A percentile compares a stretch with the other conserved stretches of the same genome.
Conservation (phyloP, 495 filamentous ascomycete genomes). For the Ascodesmis nigricans region DNA sequence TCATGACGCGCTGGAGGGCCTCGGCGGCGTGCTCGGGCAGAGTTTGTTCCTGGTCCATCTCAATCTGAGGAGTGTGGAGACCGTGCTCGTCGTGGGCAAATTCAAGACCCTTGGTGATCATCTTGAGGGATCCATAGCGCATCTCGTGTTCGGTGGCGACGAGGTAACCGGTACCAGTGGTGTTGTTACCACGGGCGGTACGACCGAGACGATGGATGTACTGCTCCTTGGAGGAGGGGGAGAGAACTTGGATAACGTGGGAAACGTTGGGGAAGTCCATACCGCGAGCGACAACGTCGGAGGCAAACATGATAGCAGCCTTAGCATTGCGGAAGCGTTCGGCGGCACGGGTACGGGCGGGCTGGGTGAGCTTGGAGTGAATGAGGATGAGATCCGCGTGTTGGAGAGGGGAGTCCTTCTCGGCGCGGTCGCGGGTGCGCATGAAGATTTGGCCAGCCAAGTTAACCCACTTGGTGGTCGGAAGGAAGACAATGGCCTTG, state of each 20-base stretch:
- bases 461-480: constrained; percentile 47
- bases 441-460: constrained; percentile 40
- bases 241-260: constrained; percentile 66
- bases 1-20: constrained; percentile 24
- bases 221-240: constrained; percentile 47
- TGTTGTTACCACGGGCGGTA: constrained; percentile 40
- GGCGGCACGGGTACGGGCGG: constrained; percentile 39
- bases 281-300: constrained; percentile 84
- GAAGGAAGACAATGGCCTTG: constrained; percentile 85
- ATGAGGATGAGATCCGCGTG: constrained; percentile 39
- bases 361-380: constrained; percentile 58
- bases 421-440: constrained; percentile 24
- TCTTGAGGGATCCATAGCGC: constrained; percentile 28
- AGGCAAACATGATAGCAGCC: constrained; percentile 62
- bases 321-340: constrained; percentile 41
- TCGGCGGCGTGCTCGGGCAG: constrained; percentile 23
- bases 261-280: constrained; percentile 94
- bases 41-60: constrained; percentile 28
- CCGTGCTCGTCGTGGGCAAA: too few relatives aligned
- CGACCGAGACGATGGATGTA: constrained; percentile 82
- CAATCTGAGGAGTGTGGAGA: constrained; percentile 30
- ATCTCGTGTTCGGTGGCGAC: constrained; percentile 41
- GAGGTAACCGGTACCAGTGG: constrained; percentile 61
- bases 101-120: constrained; percentile 34
- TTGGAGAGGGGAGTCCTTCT: constrained; percentile 25